A percentile compares a stretch with the other conserved stretches of the same genome.
Conservation (phyloP, 176 grass and related monocot genomes). For the Oryza nivara region DNA sequence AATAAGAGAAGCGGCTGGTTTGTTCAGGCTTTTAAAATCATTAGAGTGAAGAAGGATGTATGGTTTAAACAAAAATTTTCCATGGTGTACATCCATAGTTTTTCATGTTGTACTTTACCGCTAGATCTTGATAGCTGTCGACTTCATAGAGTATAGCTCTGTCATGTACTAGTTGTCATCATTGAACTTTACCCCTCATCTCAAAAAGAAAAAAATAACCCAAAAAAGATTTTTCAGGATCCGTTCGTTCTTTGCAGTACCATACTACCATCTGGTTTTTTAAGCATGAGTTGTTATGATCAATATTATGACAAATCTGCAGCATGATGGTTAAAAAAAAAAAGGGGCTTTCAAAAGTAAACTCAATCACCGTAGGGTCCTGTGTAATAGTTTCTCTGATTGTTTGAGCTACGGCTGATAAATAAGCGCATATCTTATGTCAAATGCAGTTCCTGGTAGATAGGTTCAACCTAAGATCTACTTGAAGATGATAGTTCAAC, state of each 20-base stretch:
- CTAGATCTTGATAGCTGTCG: constrained; percentile 1
- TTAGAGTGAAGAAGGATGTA: constrained; percentile 59
- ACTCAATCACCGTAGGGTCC: not conserved
- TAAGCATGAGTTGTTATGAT: not conserved
- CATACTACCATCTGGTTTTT: not conserved
- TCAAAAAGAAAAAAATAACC: not conserved
- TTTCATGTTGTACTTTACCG: not conserved
- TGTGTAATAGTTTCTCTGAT: not conserved
- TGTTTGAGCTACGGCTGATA: too few relatives aligned
- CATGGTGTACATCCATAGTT: not conserved
- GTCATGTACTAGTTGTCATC: constrained; percentile 14
- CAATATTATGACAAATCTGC: not conserved
- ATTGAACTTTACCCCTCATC: not conserved
- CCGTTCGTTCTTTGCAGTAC: not conserved
- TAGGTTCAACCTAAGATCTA: too few relatives aligned
- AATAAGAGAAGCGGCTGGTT: constrained; percentile 82
- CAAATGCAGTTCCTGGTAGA: too few relatives aligned
- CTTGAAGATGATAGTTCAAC: too few relatives aligned
- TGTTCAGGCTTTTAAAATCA: constrained; percentile 92
- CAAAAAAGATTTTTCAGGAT: not conserved
- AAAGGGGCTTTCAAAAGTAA: not conserved
- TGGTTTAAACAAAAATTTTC: constrained; percentile 4
- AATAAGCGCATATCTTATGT: too few relatives aligned
- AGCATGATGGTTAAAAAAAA: not conserved
- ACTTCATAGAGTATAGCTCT: constrained; percentile 17